phyloP scores from a whole-genome alignment of 805 yeast genomes.

The Candida silvicultrix region DNA sequence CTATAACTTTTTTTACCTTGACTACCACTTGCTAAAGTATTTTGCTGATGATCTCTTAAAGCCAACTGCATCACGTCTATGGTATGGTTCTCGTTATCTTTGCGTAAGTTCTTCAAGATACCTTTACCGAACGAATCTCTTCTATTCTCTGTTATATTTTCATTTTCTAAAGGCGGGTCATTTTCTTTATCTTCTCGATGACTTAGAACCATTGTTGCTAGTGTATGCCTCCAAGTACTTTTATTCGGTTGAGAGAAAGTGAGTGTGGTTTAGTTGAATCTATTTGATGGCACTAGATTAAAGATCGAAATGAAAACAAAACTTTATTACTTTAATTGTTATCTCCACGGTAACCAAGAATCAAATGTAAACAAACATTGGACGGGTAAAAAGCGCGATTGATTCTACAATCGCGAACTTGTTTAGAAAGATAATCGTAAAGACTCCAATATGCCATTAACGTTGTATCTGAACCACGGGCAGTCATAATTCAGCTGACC shows the following conservation, averaged over 20 bases:
- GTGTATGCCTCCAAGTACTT: too few relatives aligned
- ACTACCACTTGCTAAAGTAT: not conserved
- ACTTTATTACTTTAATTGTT: not conserved
- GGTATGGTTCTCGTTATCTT: slow-evolving; percentile 11
- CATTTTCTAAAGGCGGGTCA: not conserved
- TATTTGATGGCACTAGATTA: too few relatives aligned
- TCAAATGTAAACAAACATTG: not conserved
- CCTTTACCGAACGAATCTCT: slow-evolving; percentile 20
- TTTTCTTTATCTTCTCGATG: not conserved
- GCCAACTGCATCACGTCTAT: slow-evolving; percentile 12
- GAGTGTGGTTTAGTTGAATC: too few relatives aligned
- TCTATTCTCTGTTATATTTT: slow-evolving; percentile 11
- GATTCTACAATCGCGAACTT: not conserved
- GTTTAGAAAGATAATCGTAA: too few relatives aligned
- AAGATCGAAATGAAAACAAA: not conserved
- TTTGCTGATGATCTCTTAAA: slow-evolving; percentile 9
- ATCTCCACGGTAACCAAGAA: not conserved
- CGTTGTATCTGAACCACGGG: too few relatives aligned
- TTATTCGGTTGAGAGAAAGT: too few relatives aligned
- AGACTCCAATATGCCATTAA: too few relatives aligned
- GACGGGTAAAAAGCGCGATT: not conserved
- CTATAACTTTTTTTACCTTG: slow-evolving; percentile 12
- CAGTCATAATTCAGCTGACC: too few relatives aligned
- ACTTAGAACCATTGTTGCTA: not conserved
- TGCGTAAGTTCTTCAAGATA: slow-evolving; percentile 14